Percentiles rank a stretch among this genome's conserved stretches.
These are phyloP conservation scores for Chalciporus piperatus DNA, from an alignment of 768 basidiomycete genomes.

Conservation along the genomic window DNA sequence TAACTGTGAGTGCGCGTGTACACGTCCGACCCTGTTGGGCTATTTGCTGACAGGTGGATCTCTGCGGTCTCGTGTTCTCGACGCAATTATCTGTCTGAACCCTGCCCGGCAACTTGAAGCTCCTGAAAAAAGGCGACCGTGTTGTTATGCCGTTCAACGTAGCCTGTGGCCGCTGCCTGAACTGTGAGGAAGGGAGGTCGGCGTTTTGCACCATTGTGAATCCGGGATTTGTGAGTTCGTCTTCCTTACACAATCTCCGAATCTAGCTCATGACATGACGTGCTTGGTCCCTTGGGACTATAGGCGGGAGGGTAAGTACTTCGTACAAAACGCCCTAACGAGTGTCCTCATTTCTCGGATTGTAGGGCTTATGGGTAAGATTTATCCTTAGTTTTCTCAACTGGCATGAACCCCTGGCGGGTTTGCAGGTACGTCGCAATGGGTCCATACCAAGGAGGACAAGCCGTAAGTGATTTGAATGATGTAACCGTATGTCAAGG, in stretches of 20 bases:
- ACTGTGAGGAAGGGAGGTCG: conserved; percentile 51
- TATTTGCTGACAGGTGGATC: neutral
- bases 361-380: neutral
- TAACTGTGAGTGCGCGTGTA: neutral
- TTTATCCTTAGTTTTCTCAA: neutral
- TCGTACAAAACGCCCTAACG: neutral
- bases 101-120: conserved; percentile 31
- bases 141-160: conserved; percentile 65
- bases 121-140: conserved; percentile 53
- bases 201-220: conserved; percentile 59
- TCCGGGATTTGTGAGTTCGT: conserved; percentile 25
- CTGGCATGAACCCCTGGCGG: conserved; percentile 35
- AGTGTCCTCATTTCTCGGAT: neutral
- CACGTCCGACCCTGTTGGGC: neutral
- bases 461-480: conserved; percentile 37
- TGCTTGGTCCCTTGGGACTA: neutral
- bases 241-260: no score
- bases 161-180: conserved; percentile 54
- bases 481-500: neutral
- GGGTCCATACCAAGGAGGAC: conserved; percentile 55
- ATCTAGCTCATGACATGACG: neutral
- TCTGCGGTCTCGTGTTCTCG: neutral
- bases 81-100: neutral
- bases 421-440: conserved; percentile 55
- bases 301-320: conserved; percentile 4